Base-by-base conservation (phyloP, 1,284 basidiomycete genomes). In the Papiliotrema laurentii region DNA sequence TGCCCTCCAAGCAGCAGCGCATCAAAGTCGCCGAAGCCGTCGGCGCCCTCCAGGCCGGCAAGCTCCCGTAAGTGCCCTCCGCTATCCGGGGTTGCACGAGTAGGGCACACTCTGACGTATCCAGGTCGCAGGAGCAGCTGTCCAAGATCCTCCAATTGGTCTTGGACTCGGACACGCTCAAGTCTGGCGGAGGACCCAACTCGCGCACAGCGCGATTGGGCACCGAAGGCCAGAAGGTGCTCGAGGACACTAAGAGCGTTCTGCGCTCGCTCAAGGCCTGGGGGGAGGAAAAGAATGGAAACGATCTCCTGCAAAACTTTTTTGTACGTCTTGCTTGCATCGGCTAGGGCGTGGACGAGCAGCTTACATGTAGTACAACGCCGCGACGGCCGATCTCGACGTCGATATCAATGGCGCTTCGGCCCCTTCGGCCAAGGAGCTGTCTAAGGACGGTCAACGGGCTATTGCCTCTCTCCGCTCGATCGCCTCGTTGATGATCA, bases 281-380 rank as follows among this genome's bases (percentile, higher is more conserved):
- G 59, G 71, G 69, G 31, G 58, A 73, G 22, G 69, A 65, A 42
- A 75, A 76, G 66, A 76, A 75, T 56, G 63, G 61, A 28, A 68
- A 75, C 45, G 68, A 76, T 59, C 58, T 75, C 60, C 61, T 76
- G 49, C 74, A 76, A 47, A 74, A 72, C 55, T 69, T 73, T 54
- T 60, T 75, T 51, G 61, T 62, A 41, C 46, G 62, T 61, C 13
- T 22, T 28, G 31, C 25, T 33, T 14, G 5, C 21, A 35, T 6
- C 22, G 10, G 24, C 18, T 7, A 19, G 9, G 3, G 4, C 11
- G 43, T 51, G 45, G 36, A 49, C 19, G 25, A 53, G n/a, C n/a
- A n/a, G n/a, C n/a, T n/a, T n/a, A n/a, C n/a, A n/a, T n/a, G n/a
- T 43, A 69, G 60, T 64, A 66, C 56, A 66, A 68, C 42, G 61